A percentile compares a stretch with the other conserved stretches of the same genome.
These are phyloP conservation scores for Verticillium isaacii DNA, from an alignment of 2,329 filamentous ascomycete genomes.

Conservation along the genomic window DNA sequence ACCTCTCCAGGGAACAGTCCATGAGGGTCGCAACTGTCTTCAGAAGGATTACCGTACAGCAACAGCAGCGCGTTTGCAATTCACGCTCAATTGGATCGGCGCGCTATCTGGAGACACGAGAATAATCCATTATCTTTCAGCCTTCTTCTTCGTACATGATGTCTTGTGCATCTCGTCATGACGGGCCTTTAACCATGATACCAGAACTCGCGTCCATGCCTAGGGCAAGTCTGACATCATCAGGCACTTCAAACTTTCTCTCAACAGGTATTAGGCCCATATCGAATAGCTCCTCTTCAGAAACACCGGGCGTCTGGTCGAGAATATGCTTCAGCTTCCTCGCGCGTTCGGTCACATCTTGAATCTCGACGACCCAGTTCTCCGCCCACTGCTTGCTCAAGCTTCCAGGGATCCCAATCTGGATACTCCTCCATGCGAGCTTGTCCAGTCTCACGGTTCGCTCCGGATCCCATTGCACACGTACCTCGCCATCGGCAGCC, in stretches of 20 bases:
- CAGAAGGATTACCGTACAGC: too few species aligned
- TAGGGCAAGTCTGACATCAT: slow-evolving; percentile 26
- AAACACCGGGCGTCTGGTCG: slow-evolving; percentile 30
- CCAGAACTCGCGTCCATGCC: slow-evolving; percentile 19
- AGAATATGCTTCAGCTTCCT: slow-evolving; percentile 39
- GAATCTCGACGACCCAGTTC: slow-evolving; percentile 48
- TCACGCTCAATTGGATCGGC: too few species aligned
- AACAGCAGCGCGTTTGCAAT: too few species aligned
- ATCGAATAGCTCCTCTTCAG: slow-evolving; percentile 27
- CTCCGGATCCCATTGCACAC: slow-evolving; percentile 64
- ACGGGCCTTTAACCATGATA: background rate
- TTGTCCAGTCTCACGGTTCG: slow-evolving; percentile 37
- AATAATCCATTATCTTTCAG: background rate
- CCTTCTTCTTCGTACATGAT: background rate
- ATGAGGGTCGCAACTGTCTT: too few species aligned
- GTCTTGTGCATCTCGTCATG: background rate
- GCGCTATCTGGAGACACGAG: background rate
- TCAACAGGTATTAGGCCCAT: slow-evolving; percentile 39
- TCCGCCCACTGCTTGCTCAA: slow-evolving; percentile 41
- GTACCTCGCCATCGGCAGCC: slow-evolving; percentile 30
- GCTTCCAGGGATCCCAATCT: slow-evolving; percentile 51
- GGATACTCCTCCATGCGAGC: slow-evolving; percentile 50
- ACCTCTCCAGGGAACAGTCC: too few species aligned
- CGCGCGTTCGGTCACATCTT: slow-evolving; percentile 54
- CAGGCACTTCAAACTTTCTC: slow-evolving; percentile 33